A percentile compares a stretch with the other conserved stretches of the same genome.
These are phyloP conservation scores for Phytophthora pseudosyringae DNA, from an alignment of 352 stramenopile species.

Conservation along the genomic window DNA sequence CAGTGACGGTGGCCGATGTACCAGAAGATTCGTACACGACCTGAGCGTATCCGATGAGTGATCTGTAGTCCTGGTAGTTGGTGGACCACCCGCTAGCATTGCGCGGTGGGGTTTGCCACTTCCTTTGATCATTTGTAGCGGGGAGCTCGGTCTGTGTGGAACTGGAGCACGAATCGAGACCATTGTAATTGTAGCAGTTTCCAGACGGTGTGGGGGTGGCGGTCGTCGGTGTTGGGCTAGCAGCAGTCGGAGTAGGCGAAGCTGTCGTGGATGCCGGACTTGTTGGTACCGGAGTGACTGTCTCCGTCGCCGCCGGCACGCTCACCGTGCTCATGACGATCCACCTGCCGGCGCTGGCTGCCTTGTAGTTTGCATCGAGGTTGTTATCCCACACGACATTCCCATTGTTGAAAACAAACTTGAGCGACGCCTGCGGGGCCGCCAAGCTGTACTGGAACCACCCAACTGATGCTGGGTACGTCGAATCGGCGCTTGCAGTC, in stretches of 20 bases:
- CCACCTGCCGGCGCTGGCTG: conserved; percentile 40
- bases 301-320: conserved; percentile 22
- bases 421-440: conserved; percentile 25
- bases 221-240: conserved; percentile 23
- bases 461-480: conserved; percentile 24
- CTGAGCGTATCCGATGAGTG: conserved; percentile 50
- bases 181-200: conserved; percentile 44
- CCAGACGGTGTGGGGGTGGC: conserved; percentile 25
- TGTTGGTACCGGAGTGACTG: not conserved
- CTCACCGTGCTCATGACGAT: conserved; percentile 44
- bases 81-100: conserved; percentile 38
- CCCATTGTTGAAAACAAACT: conserved; percentile 58
- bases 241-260: conserved; percentile 11
- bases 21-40: conserved; percentile 45
- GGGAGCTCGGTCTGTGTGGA: conserved; percentile 26
- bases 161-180: conserved; percentile 35
- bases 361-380: conserved; percentile 51
- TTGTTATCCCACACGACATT: conserved; percentile 55
- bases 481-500: conserved; percentile 28
- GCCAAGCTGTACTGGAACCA: conserved; percentile 50
- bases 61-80: conserved; percentile 56
- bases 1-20: conserved; percentile 46
- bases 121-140: conserved; percentile 34
- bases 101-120: conserved; percentile 59
- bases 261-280: conserved; percentile 7